Base-by-base conservation (phyloP, 2,329 filamentous ascomycete genomes). In the Plenodomus biglobosus region DNA sequence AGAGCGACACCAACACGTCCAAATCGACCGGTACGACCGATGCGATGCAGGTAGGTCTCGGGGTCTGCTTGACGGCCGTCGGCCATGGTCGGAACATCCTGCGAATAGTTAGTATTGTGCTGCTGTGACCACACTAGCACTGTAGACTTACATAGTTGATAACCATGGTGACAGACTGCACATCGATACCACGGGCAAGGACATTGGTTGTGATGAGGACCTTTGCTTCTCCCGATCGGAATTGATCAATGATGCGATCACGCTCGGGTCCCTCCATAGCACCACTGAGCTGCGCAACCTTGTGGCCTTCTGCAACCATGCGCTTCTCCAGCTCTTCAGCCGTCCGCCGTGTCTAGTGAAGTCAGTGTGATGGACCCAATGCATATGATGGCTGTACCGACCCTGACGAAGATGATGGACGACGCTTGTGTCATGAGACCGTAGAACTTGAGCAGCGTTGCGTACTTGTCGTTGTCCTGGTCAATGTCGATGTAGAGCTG, bases 191-290 rank as follows among this genome's bases (percentile, higher is more conserved):
- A 68, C 94, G 91, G 8, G 94, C 89, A 49, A 99, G 82, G 32
- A 99, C 92, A 67, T 99, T 99, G 61, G 94, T 99, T 1, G 94
- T 95, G 67, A 99, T 96, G 53, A 99, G 85, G 8, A 99, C 94
- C 77, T 99, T 99, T 65, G 90, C 90, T 50, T 86, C 82, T 34
- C 92, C 92, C 38, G 77, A 82, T 49, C 94, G 86, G 82, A 99
- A 99, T 48, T 88, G 83, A 65, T 92, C 85, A 52, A 99, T 86
- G 52, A 97, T 83, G 1, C 80, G 76, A 65, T 99, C 94, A 74
- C 94, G 88, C 65, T 92, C 86, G 27, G 75, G 76, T 20, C 91
- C 92, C 56, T 97, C 92, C 53, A 92, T 86, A 34, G 87, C 91
- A 68, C 91, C 92, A 60, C 95, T 94, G 53, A 99, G 78, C 18